Evolutionary conservation across 805 yeast species (phyloP), one percentile per base, ranked within the genome.

Genomic region (Blastobotrys muscicola): DNA sequence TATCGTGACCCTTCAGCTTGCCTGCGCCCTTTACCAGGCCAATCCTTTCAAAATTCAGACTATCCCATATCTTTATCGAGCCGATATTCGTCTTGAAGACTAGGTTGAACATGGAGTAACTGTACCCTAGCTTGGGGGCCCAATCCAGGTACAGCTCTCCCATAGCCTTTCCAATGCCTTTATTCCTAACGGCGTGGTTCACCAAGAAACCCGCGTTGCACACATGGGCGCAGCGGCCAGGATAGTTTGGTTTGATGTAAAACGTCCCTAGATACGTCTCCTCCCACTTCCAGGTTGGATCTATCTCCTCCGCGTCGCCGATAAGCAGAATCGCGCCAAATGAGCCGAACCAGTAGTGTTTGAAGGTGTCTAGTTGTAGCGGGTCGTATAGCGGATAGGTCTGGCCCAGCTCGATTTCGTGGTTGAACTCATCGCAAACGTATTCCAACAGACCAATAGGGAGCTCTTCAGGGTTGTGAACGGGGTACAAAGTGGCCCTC

Each of bases 181-280:
- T 60, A 0, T 94, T 92, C 48, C 97, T 71, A 20, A 66, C 65
- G 0, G 50, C 50, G 7, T 69, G 67, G 46, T 74, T 74, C 5
- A 89, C 95, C 8, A 86, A 58, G 56, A 89, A 89, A 0, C 94
- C 95, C 0, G 80, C 96, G 59, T 89, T 89, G 55, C 95, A 85
- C 26, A 76, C 80, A 55, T 89, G 96, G 0, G 92, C 77, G 49
- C 90, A 80, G 45, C 95, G 72, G 7, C 94, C 95, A 2, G 70
- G 63, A 58, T 87, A 89, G 61, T 89, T 89, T 12, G 97, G 95
- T 56, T 84, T 86, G 54, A 87, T 69, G 60, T 81, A 84, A 58
- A 80, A 83, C 2, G 83, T 75, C 1, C 96, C 97, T 37, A 85
- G 58, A 47, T 78, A 74, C 5, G 53, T 50, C 0, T 66, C 56